Percentiles rank a stretch among this genome's conserved stretches.
Conservation (phyloP, 768 basidiomycete species). For the Filobasidium floriforme region DNA sequence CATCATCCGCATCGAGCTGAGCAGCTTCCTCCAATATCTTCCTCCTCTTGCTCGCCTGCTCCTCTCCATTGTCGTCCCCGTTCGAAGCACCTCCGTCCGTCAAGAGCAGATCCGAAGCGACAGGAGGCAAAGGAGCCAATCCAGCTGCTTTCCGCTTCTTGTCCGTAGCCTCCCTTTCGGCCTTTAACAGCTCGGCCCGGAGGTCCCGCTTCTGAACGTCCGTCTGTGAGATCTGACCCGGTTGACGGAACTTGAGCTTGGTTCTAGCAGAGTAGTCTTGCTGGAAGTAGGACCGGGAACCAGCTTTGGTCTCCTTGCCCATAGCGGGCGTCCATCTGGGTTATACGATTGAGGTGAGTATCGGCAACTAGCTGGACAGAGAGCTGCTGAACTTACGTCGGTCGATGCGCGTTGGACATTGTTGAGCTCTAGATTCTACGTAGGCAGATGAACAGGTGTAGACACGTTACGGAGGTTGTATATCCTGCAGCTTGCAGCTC, state of each 20-base stretch:
- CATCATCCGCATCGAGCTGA: conserved; percentile 83
- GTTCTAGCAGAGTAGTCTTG: conserved; percentile 92
- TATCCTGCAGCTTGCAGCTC: too few relatives aligned
- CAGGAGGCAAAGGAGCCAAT: conserved; percentile 44
- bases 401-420: conserved; percentile 45
- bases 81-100: conserved; percentile 46
- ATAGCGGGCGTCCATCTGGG: conserved; percentile 92
- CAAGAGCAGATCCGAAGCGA: conserved; percentile 47
- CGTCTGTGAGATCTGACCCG: conserved; percentile 71
- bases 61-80: conserved; percentile 23
- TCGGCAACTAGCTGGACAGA: neutral
- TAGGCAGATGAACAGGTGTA: neutral
- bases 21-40: conserved; percentile 79
- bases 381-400: conserved; percentile 23
- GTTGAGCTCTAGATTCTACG: neutral
- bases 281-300: conserved; percentile 84
- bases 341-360: neutral
- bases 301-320: conserved; percentile 82
- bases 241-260: conserved; percentile 95
- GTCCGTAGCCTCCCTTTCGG: conserved; percentile 77
- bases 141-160: conserved; percentile 91
- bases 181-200: conserved; percentile 68
- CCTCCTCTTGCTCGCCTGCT: conserved; percentile 44
- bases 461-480: neutral
- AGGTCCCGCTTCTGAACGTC: conserved; percentile 77